Evolutionary conservation across 2,329 filamentous ascomycete species (phyloP).

Genomic region (Penicillium sp.): DNA sequence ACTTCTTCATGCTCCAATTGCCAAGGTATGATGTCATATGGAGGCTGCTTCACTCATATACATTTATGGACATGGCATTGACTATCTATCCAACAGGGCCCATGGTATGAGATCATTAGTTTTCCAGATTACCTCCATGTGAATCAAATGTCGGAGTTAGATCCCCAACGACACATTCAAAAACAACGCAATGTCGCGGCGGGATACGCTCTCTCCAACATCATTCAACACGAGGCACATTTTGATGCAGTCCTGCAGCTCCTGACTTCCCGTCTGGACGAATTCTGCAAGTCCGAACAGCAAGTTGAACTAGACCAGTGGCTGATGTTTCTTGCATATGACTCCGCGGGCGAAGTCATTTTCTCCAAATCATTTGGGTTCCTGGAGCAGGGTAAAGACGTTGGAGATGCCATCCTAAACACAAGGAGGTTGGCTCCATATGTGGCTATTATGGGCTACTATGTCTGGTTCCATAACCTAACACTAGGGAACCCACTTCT

Average conservation of each 20-base stretch:
- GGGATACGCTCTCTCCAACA: conserved; percentile 31
- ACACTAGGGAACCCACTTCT: conserved; percentile 41
- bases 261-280: conserved; percentile 29
- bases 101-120: conserved; percentile 38
- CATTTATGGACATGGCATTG: too few relatives aligned
- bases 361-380: conserved; percentile 40
- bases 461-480: conserved; percentile 35
- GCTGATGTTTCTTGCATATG: conserved; percentile 43
- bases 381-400: conserved; percentile 31
- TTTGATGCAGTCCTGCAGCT: conserved; percentile 31
- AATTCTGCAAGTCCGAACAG: conserved; percentile 17
- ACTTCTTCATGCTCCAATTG: conserved; percentile 33
- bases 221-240: conserved; percentile 28
- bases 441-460: conserved; percentile 35
- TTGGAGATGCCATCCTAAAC: conserved; percentile 40
- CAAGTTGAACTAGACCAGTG: conserved; percentile 40
- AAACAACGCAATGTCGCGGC: conserved; percentile 33
- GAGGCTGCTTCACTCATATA: too few relatives aligned
- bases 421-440: conserved; percentile 29
- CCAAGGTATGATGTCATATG: conserved; percentile 11
- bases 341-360: conserved; percentile 36
- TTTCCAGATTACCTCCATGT: conserved; percentile 44
- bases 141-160: conserved; percentile 42
- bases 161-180: conserved; percentile 37
- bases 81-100: conserved; percentile 26